Base-by-base conservation (phyloP, 768 basidiomycete genomes). In the Lentinus brumalis region DNA sequence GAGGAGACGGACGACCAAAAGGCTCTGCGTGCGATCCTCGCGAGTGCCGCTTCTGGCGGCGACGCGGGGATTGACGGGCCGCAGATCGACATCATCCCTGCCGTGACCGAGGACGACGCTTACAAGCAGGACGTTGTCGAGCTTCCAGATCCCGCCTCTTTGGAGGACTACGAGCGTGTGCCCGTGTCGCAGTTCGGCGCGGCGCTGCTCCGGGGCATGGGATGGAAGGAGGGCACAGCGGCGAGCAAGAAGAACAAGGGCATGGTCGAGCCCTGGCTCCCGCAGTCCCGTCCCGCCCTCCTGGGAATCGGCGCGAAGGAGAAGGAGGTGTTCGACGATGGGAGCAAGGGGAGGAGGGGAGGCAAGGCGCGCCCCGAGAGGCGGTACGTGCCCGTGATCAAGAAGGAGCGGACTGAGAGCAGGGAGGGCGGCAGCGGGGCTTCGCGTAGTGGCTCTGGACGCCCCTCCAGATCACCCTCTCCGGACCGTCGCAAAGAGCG, bases 291-390 rank as follows among this genome's bases (percentile, higher is more conserved):
- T 15, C 95, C 96, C 0, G 88, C 94, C 0, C 74, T 98, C 12
- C 76, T 98, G 10, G 97, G 96, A 0, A 89, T 99, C 31, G 96
- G 97, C 2, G 97, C 97, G 2, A 98, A 97, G 70, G 91, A 96
- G 67, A 81, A 83, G 65, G 87, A 90, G 67, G 79, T 83, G 0
- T 80, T 84, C 5, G 89, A 92, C 59, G 86, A 91, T 61, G 90
- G 89, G 18, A 84, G 77, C 67, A 79, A 72, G 71, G 84, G 79
- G 75, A 82, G 78, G 69, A 74, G 75, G 59, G 75, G 75, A 42
- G 64, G 62, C 7, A 77, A 70, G 65, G 81, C 75, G 67, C 76
- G 81, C 35, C 83, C 83, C 3, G 91, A 93, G 56, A 86, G 84
- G 76, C 83, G 86, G 66, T 98, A 97, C 70, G 77, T 95, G 30